Base-by-base conservation (phyloP, 202 grass and related monocot genomes). In the Alloteropsis angusta region DNA sequence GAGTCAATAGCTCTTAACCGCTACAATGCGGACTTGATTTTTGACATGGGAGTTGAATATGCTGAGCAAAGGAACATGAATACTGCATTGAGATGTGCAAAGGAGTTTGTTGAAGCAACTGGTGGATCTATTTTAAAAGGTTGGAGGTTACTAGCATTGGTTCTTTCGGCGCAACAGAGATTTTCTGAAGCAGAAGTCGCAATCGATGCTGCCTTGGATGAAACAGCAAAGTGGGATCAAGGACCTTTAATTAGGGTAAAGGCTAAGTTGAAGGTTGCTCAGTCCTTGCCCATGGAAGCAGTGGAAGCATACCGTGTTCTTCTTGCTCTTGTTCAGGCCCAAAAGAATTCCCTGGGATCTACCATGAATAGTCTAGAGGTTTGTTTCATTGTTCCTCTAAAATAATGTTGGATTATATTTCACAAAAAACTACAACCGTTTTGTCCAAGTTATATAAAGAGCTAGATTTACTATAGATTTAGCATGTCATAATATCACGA, bases 291-390 rank as follows among this genome's bases (percentile, higher is more conserved):
- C 0, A 74, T 89, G 79, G 90, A 99, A 75, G 92, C 92, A 45
- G 84, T 93, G 8, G 90, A 93, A 80, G 87, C 83, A 80, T 91
- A 93, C 58, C 76, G 88, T 71, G 68, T 84, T 55, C 80, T 99
- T 18, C 92, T 95, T 70, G 90, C 90, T 46, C 89, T 99, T 72
- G 96, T 99, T 69, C 96, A 99, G 10, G 92, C 92, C 37, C 86
- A 99, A 87, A 88, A 85, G 82, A 93, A 95, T 79, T 85, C 88
- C 2, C 38, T 56, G 15, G 75, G 23, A 65, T 68, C 81, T 76
- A 82, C 58, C 62, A 97, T 78, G 14, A 84, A 65, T 54, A 64
- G 61, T 30, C 32, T 6, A 55, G 72, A 93, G 86, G 96, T 99
- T 81, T 83, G 60, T 34, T 80, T 50, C 9, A 28, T 60, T 67